These are phyloP conservation scores for Diplodia intermedia DNA, from an alignment of 2,329 filamentous ascomycete genomes.

Conservation along the genomic window DNA sequence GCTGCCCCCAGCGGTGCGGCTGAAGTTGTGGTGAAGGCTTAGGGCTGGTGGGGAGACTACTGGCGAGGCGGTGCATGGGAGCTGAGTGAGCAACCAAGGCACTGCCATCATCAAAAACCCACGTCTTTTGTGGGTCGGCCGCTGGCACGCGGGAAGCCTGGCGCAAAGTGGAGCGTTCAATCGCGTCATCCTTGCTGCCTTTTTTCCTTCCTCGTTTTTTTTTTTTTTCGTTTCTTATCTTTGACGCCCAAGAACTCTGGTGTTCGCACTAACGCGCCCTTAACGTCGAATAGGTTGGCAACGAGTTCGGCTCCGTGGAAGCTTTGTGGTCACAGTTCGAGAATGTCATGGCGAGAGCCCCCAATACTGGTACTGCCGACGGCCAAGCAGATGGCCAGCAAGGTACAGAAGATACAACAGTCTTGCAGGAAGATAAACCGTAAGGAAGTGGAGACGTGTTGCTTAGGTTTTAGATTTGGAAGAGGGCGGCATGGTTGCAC, in stretches of 20 bases:
- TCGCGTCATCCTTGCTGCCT: background rate
- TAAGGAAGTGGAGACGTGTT: constrained; percentile 31
- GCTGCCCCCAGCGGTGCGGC: background rate
- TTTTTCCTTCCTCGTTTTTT: background rate
- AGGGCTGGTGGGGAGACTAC: background rate
- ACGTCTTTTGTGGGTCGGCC: background rate
- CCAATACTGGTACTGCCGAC: constrained; percentile 34
- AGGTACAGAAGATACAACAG: constrained; percentile 32
- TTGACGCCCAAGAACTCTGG: background rate
- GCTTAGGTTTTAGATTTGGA: background rate
- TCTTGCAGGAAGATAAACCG: constrained; percentile 13
- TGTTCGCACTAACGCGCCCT: constrained; percentile 10
- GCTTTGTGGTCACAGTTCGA: constrained; percentile 98
- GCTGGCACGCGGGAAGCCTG: background rate
- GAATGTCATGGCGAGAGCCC: constrained; percentile 78
- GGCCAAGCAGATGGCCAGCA: constrained; percentile 38
- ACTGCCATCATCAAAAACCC: background rate
- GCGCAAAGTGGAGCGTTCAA: background rate
- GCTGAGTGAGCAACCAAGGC: background rate
- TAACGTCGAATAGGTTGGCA: constrained; percentile 70
- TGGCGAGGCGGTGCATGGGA: constrained; percentile 9
- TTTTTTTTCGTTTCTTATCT: background rate
- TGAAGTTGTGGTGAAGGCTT: constrained; percentile 15
- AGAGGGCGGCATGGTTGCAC: constrained; percentile 3
- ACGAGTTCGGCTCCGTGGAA: constrained; percentile 97